Conservation (phyloP, 2,329 filamentous ascomycete species). For the Nakataea oryzae region DNA sequence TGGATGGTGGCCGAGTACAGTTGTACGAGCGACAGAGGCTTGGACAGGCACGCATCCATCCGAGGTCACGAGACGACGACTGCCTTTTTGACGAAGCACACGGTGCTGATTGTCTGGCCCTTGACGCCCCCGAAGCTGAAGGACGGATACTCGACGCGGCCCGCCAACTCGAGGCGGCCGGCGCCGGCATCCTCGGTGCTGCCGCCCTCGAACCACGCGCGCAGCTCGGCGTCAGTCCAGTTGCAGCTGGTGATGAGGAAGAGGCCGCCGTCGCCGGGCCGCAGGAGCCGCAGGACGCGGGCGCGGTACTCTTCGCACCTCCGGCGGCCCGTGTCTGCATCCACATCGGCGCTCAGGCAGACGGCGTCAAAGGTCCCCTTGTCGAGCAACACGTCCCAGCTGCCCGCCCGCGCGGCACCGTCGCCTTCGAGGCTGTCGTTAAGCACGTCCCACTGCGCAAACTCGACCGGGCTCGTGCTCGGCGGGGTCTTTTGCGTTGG, state of each 20-base stretch:
- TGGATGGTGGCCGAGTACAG: too few species aligned
- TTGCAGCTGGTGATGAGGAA: constrained; percentile 93
- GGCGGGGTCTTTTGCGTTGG: not conserved
- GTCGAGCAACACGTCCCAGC: constrained; percentile 89
- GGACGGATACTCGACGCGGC: constrained; percentile 67
- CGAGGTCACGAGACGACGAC: not conserved
- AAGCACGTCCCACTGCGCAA: constrained; percentile 55
- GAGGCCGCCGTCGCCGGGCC: constrained; percentile 59
- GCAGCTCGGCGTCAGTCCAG: constrained; percentile 87
- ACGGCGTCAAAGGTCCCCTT: constrained; percentile 98
- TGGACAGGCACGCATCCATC: not conserved
- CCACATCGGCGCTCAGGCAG: constrained; percentile 53
- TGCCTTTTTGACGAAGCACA: constrained; percentile 57
- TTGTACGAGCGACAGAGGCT: too few species aligned
- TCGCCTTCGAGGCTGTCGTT: constrained; percentile 25
- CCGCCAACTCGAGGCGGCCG: constrained; percentile 47
- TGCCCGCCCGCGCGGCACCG: constrained; percentile 22
- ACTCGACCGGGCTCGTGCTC: constrained; percentile 21
- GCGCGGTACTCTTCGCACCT: constrained; percentile 67
- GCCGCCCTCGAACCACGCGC: constrained; percentile 59
- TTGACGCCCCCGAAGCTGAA: constrained; percentile 86
- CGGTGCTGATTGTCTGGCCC: constrained; percentile 78
- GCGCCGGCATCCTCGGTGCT: constrained; percentile 8
- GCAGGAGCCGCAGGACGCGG: constrained; percentile 58
- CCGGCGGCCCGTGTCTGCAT: constrained; percentile 32